Percentiles rank a stretch among this genome's conserved stretches.
Evolutionary conservation across 78 protist species (phyloP).

Genomic region (Acrasis kona): DNA sequence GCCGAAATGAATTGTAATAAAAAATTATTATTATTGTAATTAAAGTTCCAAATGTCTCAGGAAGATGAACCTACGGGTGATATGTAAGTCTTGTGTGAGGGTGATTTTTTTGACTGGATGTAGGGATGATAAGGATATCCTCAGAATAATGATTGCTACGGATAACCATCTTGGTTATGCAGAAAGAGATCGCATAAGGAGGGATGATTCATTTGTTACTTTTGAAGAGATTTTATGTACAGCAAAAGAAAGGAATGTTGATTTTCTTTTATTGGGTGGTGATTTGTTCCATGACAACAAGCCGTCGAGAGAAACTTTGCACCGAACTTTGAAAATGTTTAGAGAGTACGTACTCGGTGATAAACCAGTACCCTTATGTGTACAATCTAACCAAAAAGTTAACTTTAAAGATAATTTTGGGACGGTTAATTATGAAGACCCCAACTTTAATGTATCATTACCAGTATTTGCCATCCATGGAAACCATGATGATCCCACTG

Average conservation of each 20-base stretch:
- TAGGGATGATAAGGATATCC: background rate
- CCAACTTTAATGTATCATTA: conserved; percentile 84
- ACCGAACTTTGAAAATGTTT: conserved; percentile 61
- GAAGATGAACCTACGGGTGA: no score
- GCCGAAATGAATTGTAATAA: no score
- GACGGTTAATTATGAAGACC: conserved; percentile 84
- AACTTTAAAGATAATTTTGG: conserved; percentile 24
- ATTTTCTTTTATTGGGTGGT: conserved; percentile 92
- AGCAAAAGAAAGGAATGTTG: conserved; percentile 71
- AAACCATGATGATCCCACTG: conserved; percentile 98
- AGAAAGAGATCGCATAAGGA: conserved; percentile 85
- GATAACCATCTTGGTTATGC: conserved; percentile 91
- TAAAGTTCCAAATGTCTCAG: no score
- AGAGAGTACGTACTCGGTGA: conserved; percentile 78
- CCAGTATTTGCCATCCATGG: conserved; percentile 97
- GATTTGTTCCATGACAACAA: conserved; percentile 96
- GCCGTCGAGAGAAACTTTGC: conserved; percentile 75
- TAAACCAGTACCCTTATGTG: conserved; percentile 23
- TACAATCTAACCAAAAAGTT: conserved; percentile 7
- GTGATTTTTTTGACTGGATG: background rate
- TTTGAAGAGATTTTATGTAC: conserved; percentile 84
- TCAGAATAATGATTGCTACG: conserved; percentile 65
- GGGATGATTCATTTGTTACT: conserved; percentile 81
- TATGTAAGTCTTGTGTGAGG: no score
- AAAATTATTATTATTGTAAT: no score